Evolutionary conservation across 441 rosid genomes (phyloP), one percentile per base, ranked within the genome.

Genomic region (Eutrema salsugineum): DNA sequence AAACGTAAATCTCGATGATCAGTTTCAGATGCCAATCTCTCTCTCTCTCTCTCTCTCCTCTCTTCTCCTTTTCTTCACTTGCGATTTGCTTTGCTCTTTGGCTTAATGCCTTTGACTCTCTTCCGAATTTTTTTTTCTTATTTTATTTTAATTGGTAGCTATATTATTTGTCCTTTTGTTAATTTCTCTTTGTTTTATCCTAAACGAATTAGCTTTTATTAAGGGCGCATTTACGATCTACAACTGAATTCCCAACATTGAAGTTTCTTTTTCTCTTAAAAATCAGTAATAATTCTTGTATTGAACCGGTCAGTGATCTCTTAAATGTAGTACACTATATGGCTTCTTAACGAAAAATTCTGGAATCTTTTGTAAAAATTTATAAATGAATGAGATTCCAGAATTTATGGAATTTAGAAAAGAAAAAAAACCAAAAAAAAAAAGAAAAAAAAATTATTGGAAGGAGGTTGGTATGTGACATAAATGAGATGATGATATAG

Each of bases 1-100:
- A 76, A 70, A 76, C 76, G 79, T 70, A 70, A 76, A 70, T 76
- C 79, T 76, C 79, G 76, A 76, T 64, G 76, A 43, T 70, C 71
- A 58, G 79, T 76, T 70, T 58, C 72, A 76, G 76, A 63, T 63
- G 57, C 71, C 71, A 48, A 63, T 48, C 71, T 76, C 50, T 63
- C 38, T 42, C 70, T 55, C 71, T 48, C 49, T 50, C 48, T 27
- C n/a, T 22, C 27, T 46, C 66, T 70, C 57, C 14, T 61, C 49
- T 56, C 50, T 35, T 33, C 61, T 48, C 68, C 50, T 35, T 33
- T 43, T 48, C 68, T 65, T 15, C 14, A 24, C 69, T 57, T 75
- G 27, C 38, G 73, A 67, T 60, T 74, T 75, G 73, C 78, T 74
- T 61, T 39, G 47, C 63, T 42, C 56, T 59, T 66, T 73, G 39